phyloP scores from a whole-genome alignment of 116 monocot species.

The Posidonia oceanica region DNA sequence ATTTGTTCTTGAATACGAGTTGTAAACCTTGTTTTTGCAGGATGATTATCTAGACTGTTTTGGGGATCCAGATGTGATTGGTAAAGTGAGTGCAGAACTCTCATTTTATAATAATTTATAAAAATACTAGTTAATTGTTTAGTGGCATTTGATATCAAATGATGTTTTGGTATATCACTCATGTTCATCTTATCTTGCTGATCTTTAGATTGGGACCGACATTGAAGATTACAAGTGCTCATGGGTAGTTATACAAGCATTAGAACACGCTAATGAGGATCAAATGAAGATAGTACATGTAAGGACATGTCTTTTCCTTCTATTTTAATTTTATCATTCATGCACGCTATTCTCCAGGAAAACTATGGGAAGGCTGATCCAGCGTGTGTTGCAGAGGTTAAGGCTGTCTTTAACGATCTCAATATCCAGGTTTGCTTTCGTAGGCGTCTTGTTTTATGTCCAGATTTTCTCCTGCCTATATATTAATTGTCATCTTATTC shows the following conservation, averaged over 20 bases:
- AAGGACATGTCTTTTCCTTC: conserved; percentile 10
- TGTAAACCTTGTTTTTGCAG: conserved; percentile 19
- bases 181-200: not conserved
- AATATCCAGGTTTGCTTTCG: conserved; percentile 56
- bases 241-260: conserved; percentile 87
- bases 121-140: no score
- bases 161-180: not conserved
- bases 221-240: conserved; percentile 97
- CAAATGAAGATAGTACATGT: conserved; percentile 62
- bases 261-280: conserved; percentile 58
- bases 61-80: conserved; percentile 92
- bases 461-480: no score
- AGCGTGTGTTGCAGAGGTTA: conserved; percentile 58
- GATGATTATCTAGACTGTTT: conserved; percentile 93
- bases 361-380: conserved; percentile 88
- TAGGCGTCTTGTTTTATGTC: no score
- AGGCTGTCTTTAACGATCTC: conserved; percentile 71
- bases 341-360: conserved; percentile 32
- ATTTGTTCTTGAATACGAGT: not conserved
- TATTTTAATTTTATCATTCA: conserved; percentile 2
- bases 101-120: not conserved
- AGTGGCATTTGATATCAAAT: not conserved
- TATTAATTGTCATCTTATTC: no score
- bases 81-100: conserved; percentile 44
- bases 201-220: conserved; percentile 82